A percentile compares a stretch with the other conserved stretches of the same genome.
These are phyloP conservation scores for Pseudogymnoascus sp. DNA, from an alignment of 2,329 filamentous ascomycete genomes.

Conservation along the genomic window DNA sequence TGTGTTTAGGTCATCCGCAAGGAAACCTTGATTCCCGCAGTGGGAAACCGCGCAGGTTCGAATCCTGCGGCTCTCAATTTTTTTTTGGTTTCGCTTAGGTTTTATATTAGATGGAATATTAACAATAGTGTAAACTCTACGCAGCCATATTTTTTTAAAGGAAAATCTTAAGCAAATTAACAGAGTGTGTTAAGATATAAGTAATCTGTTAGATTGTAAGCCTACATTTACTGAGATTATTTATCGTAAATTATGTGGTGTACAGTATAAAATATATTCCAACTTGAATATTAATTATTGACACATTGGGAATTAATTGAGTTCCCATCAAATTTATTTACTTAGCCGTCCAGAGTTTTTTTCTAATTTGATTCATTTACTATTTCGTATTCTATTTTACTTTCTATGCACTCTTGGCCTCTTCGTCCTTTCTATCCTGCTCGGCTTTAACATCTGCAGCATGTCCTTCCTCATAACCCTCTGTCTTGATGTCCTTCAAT, in stretches of 20 bases:
- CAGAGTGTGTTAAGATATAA: neutral
- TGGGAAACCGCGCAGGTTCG: constrained; percentile 43
- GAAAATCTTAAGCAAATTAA: neutral
- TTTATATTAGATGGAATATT: neutral
- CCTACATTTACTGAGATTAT: neutral
- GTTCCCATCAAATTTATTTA: neutral
- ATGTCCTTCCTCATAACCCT: constrained; percentile 65
- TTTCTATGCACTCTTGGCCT: neutral
- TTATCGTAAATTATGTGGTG: neutral
- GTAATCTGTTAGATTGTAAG: neutral
- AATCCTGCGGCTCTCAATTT: constrained; percentile 41
- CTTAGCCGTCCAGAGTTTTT: neutral
- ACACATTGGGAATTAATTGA: neutral
- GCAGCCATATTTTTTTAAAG: neutral
- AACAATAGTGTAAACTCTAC: neutral
- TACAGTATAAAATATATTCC: neutral
- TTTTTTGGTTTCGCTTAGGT: constrained; percentile 11
- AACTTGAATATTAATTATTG: neutral
- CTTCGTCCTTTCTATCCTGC: constrained; percentile 19
- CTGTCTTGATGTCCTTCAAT: constrained; percentile 83
- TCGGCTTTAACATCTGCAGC: constrained; percentile 26
- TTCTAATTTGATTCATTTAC: neutral
- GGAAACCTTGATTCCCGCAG: constrained; percentile 27
- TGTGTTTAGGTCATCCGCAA: constrained; percentile 40
- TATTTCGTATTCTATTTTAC: neutral